Percentiles rank a stretch among this genome's conserved stretches.
Conservation (phyloP, 306 rosid genomes). For the Trifolium repens region DNA sequence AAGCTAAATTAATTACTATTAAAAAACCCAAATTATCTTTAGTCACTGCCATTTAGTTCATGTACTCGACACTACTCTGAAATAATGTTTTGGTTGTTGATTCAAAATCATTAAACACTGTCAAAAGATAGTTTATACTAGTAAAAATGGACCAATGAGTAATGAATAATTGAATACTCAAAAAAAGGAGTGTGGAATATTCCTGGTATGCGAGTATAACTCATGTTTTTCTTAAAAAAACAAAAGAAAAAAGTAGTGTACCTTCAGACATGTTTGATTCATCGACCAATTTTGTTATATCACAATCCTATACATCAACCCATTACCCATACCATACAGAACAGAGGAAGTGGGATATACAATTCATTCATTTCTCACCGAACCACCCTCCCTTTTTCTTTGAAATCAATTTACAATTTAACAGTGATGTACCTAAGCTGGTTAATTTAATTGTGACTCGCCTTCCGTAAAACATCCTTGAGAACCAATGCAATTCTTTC, state of each 20-base stretch:
- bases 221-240: neutral
- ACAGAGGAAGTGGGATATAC: constrained; percentile 23
- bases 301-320: constrained; percentile 34
- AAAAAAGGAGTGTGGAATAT: neutral
- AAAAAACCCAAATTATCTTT: too few relatives aligned
- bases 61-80: too few relatives aligned
- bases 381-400: constrained; percentile 25
- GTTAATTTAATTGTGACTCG: constrained; percentile 51
- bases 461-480: constrained; percentile 67
- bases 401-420: constrained; percentile 47
- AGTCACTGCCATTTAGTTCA: too few relatives aligned
- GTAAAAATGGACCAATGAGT: neutral
- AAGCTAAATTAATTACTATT: too few relatives aligned
- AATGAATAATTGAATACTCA: neutral
- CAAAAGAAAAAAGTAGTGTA: too few relatives aligned
- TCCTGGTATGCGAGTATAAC: neutral
- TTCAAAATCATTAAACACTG: neutral
- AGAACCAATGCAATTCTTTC: constrained; percentile 82
- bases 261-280: neutral
- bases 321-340: constrained; percentile 31
- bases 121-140: neutral
- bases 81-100: too few relatives aligned
- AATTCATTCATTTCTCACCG: constrained; percentile 29
- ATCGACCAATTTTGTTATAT: neutral
- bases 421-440: constrained; percentile 13